Evolutionary conservation across 1,139 yeast genomes (phyloP), one percentile per base, ranked within the genome.

Genomic region (Lipomyces yarrowii): DNA sequence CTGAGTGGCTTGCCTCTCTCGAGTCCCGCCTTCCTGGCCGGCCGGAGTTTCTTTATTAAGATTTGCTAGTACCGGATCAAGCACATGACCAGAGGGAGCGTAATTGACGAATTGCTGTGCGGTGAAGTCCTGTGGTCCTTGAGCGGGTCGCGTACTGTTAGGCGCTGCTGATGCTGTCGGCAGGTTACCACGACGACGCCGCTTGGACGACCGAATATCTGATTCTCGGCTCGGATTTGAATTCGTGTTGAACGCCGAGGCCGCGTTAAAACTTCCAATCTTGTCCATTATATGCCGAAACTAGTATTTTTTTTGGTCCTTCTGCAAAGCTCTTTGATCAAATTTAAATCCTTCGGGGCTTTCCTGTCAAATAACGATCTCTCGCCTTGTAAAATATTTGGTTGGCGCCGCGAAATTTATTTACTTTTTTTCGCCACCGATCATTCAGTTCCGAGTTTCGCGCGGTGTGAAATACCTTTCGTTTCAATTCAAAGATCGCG

Each of bases 1-100:
- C 35, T 52, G 32, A 6, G 32, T 1, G 33, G 32, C 23, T 33
- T 56, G 59, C 11, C 51, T 15, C 42, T 56, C 37, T 42, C 48
- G 23, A 18, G 23, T 18, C 30, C 56, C 30, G 30, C 30, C 11
- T 13, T n/a, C 26, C 35, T 55, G 26, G 21, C 8, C 21, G 10
- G 26, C 61, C 11, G 46, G 35, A 7, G 59, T 18, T 23, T 56
- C 46, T 35, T 59, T 64, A 39, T 60, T 53, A 8, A 63, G 30
- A 30, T 56, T 51, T 21, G 67, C 64, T n/a, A 65, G 53, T 23
- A 60, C 68, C 18, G 69, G 69, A 46, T 65, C 69, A 26, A 65
- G 61, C 23, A 46, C 63, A 35, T 55, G 54, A 5, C 51, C 61
- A n/a, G 54, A 21, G 8, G 59, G 35, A 15, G 42, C 57, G 46